phyloP scores from a whole-genome alignment of 768 basidiomycete species.

The Podaxis sp. region DNA sequence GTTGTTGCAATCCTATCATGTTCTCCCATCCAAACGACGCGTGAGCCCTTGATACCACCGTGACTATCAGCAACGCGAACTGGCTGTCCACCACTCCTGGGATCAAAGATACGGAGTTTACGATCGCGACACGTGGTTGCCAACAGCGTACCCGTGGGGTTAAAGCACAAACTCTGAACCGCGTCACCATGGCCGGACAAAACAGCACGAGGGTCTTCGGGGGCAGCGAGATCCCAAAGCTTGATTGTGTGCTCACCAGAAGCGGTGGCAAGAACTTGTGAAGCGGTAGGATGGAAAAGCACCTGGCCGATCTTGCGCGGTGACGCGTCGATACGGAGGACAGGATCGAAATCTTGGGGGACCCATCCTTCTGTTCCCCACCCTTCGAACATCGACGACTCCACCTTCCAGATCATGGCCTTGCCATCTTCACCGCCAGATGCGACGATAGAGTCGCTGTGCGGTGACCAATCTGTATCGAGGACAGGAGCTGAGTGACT shows the following conservation, averaged over 20 bases:
- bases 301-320: slow-evolving; percentile 93
- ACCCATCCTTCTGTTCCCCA: slow-evolving; percentile 87
- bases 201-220: slow-evolving; percentile 60
- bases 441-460: slow-evolving; percentile 87
- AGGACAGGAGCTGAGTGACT: slow-evolving; percentile 83
- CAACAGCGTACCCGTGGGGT: slow-evolving; percentile 74
- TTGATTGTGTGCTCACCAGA: slow-evolving; percentile 85
- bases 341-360: slow-evolving; percentile 81
- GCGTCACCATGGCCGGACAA: slow-evolving; percentile 82
- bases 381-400: slow-evolving; percentile 64
- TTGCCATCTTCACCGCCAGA: slow-evolving; percentile 96
- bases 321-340: slow-evolving; percentile 75
- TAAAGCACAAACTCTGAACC: slow-evolving; percentile 85
- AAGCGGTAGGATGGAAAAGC: slow-evolving; percentile 88
- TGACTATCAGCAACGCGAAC: slow-evolving; percentile 86
- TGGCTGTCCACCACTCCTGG: slow-evolving; percentile 79
- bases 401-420: slow-evolving; percentile 88
- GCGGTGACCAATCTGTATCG: slow-evolving; percentile 96
- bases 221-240: slow-evolving; percentile 85
- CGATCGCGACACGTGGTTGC: slow-evolving; percentile 92
- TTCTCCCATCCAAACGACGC: slow-evolving; percentile 91
- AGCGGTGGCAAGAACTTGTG: slow-evolving; percentile 79
- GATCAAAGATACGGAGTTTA: slow-evolving; percentile 90
- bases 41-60: slow-evolving; percentile 88
- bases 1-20: slow-evolving; percentile 89